Evolutionary conservation across 2,329 filamentous ascomycete genomes (phyloP), one percentile per base, ranked within the genome.

Genomic region (Monilinia fructigena): DNA sequence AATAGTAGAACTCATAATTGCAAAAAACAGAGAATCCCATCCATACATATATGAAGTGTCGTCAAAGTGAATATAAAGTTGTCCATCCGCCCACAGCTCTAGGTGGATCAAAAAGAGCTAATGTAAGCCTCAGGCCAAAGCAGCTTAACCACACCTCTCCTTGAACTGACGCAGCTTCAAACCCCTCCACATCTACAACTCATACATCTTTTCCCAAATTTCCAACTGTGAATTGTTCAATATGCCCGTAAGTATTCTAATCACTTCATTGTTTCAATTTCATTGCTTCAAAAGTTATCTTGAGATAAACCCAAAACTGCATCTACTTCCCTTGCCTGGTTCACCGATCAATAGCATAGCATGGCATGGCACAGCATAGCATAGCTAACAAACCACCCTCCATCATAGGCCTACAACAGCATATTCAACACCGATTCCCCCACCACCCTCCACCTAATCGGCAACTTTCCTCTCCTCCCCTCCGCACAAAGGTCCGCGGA

Each of bases 401-500:
- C 14, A 8, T 64, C 66, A 64, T 73, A 96, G 92, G 94, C 94
- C 81, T 98, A 97, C 85, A 96, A 98, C 85, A 96, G 92, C 79
- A 91, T 97, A 85, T 97, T 97, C 87, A 89, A 89, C 87, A 89
- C 79, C 81, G 94, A 86, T 86, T 92, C 85, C 83, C 89, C 72
- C 26, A 83, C 82, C 52, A 45, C 47, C 38, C 53, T 58, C 26
- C 83, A 82, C 66, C 80, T 84, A 72, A 81, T 89, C 83, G 93
- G 94, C 78, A 98, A 97, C 86, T 93, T 98, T 77, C 93, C 94
- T 28, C 88, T 98, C 73, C 89, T 97, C 63, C 94, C 1, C 89
- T 99, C 65, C 93, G 95, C 75, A 98, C 95, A 75, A 92, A 92
- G 79, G 96, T 93, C 70, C 91, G 95, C 70, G 95, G 95, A n/a